Percentiles rank a stretch among this genome's conserved stretches.
Evolutionary conservation across 2,329 filamentous ascomycete species (phyloP).

Genomic region (Chrysosporium queenslandicum): DNA sequence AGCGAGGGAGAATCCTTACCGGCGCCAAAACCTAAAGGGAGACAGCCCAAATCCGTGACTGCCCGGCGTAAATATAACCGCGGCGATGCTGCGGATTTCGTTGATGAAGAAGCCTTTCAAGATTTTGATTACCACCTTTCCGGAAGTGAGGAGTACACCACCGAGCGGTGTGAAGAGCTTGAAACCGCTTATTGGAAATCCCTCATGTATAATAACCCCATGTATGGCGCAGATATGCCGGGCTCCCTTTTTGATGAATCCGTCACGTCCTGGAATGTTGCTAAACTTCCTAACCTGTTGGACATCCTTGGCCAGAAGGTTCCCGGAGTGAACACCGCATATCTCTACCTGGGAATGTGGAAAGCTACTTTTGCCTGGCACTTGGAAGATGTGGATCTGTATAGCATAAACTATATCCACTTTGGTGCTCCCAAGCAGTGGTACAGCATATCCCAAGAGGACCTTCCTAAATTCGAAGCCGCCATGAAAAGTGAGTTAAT

Average conservation of each 20-base stretch:
- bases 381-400: constrained; percentile 93
- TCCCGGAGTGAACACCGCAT: constrained; percentile 94
- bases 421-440: constrained; percentile 98
- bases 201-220: constrained; percentile 81
- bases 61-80: constrained; percentile 79
- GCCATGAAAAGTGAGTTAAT: constrained; percentile 65
- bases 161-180: constrained; percentile 85
- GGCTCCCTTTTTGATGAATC: constrained; percentile 86
- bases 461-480: constrained; percentile 82
- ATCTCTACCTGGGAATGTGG: constrained; percentile 98
- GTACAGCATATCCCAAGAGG: constrained; percentile 97
- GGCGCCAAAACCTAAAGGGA: constrained; percentile 38
- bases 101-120: constrained; percentile 85
- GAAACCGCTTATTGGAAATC: constrained; percentile 97
- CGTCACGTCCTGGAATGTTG: constrained; percentile 82
- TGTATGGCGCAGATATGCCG: constrained; percentile 95
- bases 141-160: constrained; percentile 71
- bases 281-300: constrained; percentile 83
- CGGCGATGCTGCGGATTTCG: constrained; percentile 62
- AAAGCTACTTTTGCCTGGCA: constrained; percentile 99
- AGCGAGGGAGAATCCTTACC: constrained; percentile 37
- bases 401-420: constrained; percentile 99
- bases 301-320: constrained; percentile 93
- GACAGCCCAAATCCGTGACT: constrained; percentile 63
- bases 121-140: constrained; percentile 85